These are phyloP conservation scores for Magnolia officinalis DNA, from an alignment of 164 flowering plant genomes.

Conservation along the genomic window DNA sequence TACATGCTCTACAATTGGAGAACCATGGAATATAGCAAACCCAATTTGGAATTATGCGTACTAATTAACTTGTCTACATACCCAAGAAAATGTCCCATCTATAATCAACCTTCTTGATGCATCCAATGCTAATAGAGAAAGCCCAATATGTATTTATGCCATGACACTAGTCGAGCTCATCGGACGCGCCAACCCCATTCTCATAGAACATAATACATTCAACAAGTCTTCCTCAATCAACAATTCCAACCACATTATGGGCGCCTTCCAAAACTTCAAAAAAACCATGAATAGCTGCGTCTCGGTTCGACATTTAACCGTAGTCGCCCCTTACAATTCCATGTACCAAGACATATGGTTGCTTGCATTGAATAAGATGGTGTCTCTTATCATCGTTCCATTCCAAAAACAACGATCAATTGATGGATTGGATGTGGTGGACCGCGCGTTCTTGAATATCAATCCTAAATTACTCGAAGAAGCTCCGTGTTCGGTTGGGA, in stretches of 20 bases:
- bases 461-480: background rate
- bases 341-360: slow-evolving; percentile 75
- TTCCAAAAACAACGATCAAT: slow-evolving; percentile 19
- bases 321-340: slow-evolving; percentile 35
- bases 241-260: slow-evolving; percentile 24
- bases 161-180: slow-evolving; percentile 33
- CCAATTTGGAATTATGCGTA: slow-evolving; percentile 31
- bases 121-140: slow-evolving; percentile 30
- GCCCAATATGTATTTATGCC: slow-evolving; percentile 25
- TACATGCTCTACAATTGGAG: slow-evolving; percentile 34
- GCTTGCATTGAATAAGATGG: slow-evolving; percentile 40
- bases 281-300: slow-evolving; percentile 22
- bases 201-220: slow-evolving; percentile 40
- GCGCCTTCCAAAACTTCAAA: slow-evolving; percentile 38
- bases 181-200: slow-evolving; percentile 49
- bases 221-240: slow-evolving; percentile 2
- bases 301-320: slow-evolving; percentile 34
- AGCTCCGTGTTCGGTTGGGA: slow-evolving; percentile 50
- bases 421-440: background rate
- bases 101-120: slow-evolving; percentile 30
- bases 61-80: slow-evolving; percentile 39
- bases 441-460: background rate
- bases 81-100: slow-evolving; percentile 28
- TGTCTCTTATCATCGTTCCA: slow-evolving; percentile 47
- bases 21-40: slow-evolving; percentile 26